Evolutionary conservation across 495 filamentous ascomycete species (phyloP).

Genomic region (Extremus antarcticus): DNA sequence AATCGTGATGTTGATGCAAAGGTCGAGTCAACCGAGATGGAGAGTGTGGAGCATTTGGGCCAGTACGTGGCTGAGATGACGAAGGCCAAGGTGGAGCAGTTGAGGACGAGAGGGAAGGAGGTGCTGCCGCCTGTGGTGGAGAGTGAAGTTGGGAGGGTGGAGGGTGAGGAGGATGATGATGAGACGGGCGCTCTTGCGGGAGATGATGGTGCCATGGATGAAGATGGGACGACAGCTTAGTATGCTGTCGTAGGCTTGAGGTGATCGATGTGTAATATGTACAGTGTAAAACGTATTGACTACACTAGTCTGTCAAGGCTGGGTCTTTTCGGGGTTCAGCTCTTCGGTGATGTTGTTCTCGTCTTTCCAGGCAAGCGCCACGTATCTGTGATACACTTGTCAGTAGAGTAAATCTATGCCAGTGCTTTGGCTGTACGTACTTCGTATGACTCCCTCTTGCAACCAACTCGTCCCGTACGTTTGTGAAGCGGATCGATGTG

Average conservation of each 20-base stretch:
- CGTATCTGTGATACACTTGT: constrained; percentile 27
- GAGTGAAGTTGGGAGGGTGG: neutral
- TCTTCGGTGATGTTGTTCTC: constrained; percentile 32
- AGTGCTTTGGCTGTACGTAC: constrained; percentile 36
- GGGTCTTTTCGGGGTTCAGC: constrained; percentile 14
- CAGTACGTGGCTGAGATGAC: constrained; percentile 98
- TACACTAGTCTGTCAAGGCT: neutral
- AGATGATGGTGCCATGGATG: constrained; percentile 1
- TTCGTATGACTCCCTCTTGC: constrained; percentile 95
- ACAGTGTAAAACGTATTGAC: neutral
- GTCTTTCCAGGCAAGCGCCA: constrained; percentile 33
- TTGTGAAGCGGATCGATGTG: constrained; percentile 70
- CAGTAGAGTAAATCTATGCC: too few species aligned
- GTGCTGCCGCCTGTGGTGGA: constrained; percentile 11
- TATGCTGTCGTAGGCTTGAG: neutral
- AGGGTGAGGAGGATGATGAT: constrained; percentile 12
- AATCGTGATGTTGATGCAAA: too few species aligned
- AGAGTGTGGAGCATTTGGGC: constrained; percentile 69
- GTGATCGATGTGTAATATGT: neutral
- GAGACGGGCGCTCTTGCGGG: neutral
- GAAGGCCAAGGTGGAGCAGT: constrained; percentile 60
- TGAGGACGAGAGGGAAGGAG: constrained; percentile 35
- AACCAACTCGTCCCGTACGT: constrained; percentile 63
- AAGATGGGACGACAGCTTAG: neutral
- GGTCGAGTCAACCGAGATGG: constrained; percentile 38